These are phyloP conservation scores for Irpex sp. DNA, from an alignment of 1,284 basidiomycete genomes.

Conservation along the genomic window DNA sequence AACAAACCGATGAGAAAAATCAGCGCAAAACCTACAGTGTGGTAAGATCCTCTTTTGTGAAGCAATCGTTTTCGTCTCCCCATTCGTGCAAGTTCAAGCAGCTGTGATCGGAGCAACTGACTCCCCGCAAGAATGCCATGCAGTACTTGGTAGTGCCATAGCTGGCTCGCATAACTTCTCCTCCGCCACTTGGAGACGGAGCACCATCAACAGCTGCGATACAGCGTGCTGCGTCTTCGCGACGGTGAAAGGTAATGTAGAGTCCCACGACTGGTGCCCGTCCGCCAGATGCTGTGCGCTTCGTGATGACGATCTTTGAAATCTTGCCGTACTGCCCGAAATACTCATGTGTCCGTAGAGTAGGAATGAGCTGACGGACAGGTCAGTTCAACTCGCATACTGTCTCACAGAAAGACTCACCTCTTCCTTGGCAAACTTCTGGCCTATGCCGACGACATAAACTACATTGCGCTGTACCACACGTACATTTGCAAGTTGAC, in stretches of 20 bases:
- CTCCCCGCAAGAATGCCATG: constrained; percentile 89
- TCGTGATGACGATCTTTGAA: constrained; percentile 91
- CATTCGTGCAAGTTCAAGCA: constrained; percentile 98
- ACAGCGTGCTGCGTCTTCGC: constrained; percentile 93
- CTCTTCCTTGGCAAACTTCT: constrained; percentile 91
- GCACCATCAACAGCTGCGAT: constrained; percentile 94
- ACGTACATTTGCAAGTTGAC: constrained; percentile 89
- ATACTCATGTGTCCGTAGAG: constrained; percentile 93
- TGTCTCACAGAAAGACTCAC: constrained; percentile 41
- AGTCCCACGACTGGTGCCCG: constrained; percentile 83
- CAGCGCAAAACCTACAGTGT: constrained; percentile 61
- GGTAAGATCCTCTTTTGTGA: constrained; percentile 89
- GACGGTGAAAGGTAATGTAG: constrained; percentile 94
- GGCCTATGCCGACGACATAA: constrained; percentile 92
- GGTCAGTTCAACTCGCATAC: constrained; percentile 14
- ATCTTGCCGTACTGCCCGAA: constrained; percentile 99
- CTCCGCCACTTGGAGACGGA: constrained; percentile 75
- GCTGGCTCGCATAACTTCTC: constrained; percentile 86
- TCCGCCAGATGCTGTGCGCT: constrained; percentile 77
- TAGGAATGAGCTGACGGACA: constrained; percentile 78
- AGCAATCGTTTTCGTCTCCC: constrained; percentile 97
- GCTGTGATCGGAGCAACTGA: constrained; percentile 81
- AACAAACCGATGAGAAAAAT: constrained; percentile 12
- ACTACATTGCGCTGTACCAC: constrained; percentile 97
- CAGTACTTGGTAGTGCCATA: constrained; percentile 99